Evolutionary conservation across 495 filamentous ascomycete genomes (phyloP).

Genomic region (Lichenothelia convexa): DNA sequence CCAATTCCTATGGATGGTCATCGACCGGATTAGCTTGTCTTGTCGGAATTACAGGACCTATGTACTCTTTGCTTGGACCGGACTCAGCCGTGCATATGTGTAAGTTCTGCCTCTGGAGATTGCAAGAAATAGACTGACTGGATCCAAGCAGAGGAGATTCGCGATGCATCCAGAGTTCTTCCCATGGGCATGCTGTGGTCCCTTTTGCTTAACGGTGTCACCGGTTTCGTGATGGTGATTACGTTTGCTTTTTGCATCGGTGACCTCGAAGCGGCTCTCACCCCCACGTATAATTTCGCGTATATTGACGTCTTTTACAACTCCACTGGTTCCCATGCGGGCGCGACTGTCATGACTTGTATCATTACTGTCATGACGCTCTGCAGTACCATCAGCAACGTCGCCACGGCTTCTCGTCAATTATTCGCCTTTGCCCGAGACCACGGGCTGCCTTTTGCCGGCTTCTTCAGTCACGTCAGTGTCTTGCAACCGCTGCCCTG

Average conservation of each 20-base stretch:
- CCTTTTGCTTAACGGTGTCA: constrained; percentile 4
- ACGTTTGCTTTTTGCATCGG: constrained; percentile 4
- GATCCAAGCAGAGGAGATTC: constrained; percentile 10
- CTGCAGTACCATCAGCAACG: background rate
- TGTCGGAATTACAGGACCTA: too few relatives aligned
- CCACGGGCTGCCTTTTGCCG: background rate
- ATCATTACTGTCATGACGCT: constrained; percentile 3
- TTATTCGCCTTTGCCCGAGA: constrained; percentile 2
- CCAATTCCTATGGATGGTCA: constrained; percentile 11
- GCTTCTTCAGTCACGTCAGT: background rate
- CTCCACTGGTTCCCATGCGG: constrained; percentile 5
- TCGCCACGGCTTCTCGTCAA: background rate
- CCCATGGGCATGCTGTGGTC: constrained; percentile 5
- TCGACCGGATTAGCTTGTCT: too few relatives aligned
- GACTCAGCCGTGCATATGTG: too few relatives aligned
- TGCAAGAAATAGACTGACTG: too few relatives aligned
- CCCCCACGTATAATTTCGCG: background rate
- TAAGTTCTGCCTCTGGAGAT: too few relatives aligned
- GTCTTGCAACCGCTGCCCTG: background rate
- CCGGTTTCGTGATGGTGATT: constrained; percentile 6
- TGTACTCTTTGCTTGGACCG: too few relatives aligned
- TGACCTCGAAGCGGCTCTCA: background rate
- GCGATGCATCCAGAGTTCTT: constrained; percentile 4
- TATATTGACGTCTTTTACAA: constrained; percentile 7
- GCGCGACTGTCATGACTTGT: constrained; percentile 4